phyloP scores from a whole-genome alignment of 1,284 basidiomycete genomes.

The Cryptococcus sp. region DNA sequence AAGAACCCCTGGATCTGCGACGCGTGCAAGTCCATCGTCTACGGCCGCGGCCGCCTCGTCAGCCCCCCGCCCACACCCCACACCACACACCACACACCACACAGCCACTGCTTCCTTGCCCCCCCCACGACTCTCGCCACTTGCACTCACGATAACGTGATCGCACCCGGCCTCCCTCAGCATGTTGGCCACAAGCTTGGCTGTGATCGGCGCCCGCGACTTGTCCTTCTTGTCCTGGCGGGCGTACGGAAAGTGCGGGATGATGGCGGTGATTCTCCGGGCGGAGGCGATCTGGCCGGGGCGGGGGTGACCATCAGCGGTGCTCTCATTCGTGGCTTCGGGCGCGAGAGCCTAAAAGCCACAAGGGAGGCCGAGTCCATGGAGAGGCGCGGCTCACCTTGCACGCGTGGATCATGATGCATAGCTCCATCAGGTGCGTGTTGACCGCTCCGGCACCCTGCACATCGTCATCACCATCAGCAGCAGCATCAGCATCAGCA shows the following conservation, averaged over 20 bases:
- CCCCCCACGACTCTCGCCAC: slow-evolving; percentile 39
- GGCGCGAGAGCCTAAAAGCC: neutral
- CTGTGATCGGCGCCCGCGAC: slow-evolving; percentile 95
- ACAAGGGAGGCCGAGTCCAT: too few relatives aligned
- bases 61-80: neutral
- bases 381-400: slow-evolving; percentile 53
- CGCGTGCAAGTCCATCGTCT: slow-evolving; percentile 98
- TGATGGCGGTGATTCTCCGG: slow-evolving; percentile 91
- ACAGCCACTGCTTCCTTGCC: too few relatives aligned
- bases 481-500: too few relatives aligned
- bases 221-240: slow-evolving; percentile 99
- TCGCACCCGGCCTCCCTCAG: slow-evolving; percentile 95
- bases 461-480: too few relatives aligned
- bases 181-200: slow-evolving; percentile 99
- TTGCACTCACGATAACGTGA: slow-evolving; percentile 91
- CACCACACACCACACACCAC: neutral
- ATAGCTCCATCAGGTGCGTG: slow-evolving; percentile 89
- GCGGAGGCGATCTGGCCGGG: slow-evolving; percentile 71
- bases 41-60: slow-evolving; percentile 1
- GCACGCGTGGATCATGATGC: slow-evolving; percentile 99
- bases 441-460: slow-evolving; percentile 59
- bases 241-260: slow-evolving; percentile 91
- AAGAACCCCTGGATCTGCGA: slow-evolving; percentile 99
- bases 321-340: too few relatives aligned
- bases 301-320: neutral